Percentiles rank a stretch among this genome's conserved stretches.
Evolutionary conservation across 1,284 basidiomycete species (phyloP).

Genomic region (Neonothopanus nambi): DNA sequence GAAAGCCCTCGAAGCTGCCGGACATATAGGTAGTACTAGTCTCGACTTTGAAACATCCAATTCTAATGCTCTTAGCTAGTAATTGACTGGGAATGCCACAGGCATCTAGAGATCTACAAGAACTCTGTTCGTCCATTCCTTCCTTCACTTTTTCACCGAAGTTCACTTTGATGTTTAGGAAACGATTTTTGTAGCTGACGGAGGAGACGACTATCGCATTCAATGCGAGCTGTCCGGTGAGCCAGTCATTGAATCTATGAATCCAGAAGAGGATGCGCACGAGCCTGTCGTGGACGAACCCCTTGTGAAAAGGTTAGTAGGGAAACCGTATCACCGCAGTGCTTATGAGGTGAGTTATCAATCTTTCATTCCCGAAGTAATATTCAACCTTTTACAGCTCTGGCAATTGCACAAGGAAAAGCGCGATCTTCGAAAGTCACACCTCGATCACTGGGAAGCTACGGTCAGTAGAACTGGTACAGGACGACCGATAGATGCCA

Average conservation of each 20-base stretch:
- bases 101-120: constrained; percentile 49
- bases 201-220: constrained; percentile 40
- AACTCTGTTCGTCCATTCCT: constrained; percentile 41
- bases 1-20: constrained; percentile 55
- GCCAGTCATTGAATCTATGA: constrained; percentile 42
- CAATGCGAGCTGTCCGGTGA: constrained; percentile 42
- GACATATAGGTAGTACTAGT: constrained; percentile 42
- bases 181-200: constrained; percentile 44
- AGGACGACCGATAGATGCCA: constrained; percentile 61
- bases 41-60: constrained; percentile 16
- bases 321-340: constrained; percentile 31
- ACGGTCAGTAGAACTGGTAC: constrained; percentile 53
- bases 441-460: constrained; percentile 55
- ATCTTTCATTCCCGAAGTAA: not conserved
- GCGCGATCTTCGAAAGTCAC: constrained; percentile 38
- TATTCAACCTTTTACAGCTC: constrained; percentile 36
- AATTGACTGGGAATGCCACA: constrained; percentile 51
- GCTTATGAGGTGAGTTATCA: constrained; percentile 34
- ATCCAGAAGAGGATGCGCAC: constrained; percentile 31
- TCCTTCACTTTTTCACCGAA: not conserved
- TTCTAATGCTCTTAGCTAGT: constrained; percentile 21
- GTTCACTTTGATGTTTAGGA: constrained; percentile 29
- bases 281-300: constrained; percentile 31
- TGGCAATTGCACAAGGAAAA: constrained; percentile 56
- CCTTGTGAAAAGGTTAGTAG: constrained; percentile 36